Conservation (phyloP, 1,139 yeast species). For the Scheffersomyces segobiensis region DNA sequence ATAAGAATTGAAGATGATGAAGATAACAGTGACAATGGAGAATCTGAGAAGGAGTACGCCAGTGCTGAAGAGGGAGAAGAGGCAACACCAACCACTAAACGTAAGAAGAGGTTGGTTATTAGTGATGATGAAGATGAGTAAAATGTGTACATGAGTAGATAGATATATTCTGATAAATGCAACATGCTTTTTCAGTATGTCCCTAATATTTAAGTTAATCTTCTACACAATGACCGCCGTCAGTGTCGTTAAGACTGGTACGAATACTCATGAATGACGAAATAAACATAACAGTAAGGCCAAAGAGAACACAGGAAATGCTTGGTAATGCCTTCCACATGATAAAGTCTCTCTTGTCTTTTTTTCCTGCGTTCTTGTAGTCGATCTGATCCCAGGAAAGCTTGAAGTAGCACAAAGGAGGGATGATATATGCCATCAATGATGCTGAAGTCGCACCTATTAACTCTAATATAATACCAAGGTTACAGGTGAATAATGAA, state of each 20-base stretch:
- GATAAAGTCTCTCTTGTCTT: conserved; percentile 30
- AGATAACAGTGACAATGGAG: conserved; percentile 11
- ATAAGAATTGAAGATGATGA: conserved; percentile 14
- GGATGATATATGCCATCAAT: conserved; percentile 86
- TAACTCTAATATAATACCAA: conserved; percentile 84
- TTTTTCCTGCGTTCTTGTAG: conserved; percentile 31
- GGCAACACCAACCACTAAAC: background rate
- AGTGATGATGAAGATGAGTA: conserved; percentile 31
- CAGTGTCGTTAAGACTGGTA: conserved; percentile 39
- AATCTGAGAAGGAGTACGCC: conserved; percentile 7
- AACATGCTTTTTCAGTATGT: background rate
- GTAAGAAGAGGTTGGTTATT: conserved; percentile 14
- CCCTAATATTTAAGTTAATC: conserved; percentile 18
- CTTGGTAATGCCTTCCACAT: conserved; percentile 49
- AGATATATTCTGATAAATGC: background rate
- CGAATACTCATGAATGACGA: conserved; percentile 74
- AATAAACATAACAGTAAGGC: conserved; percentile 71
- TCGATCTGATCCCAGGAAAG: conserved; percentile 55
- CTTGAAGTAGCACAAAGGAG: conserved; percentile 79
- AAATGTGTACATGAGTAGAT: background rate
- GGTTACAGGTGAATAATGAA: conserved; percentile 78
- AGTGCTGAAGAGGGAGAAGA: conserved; percentile 5
- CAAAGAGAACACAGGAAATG: conserved; percentile 66
- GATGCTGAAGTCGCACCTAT: conserved; percentile 95
- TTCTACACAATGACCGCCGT: conserved; percentile 38